Evolutionary conservation across 192 early-diverging fungal species (phyloP).

Genomic region (Coemansia sp.): DNA sequence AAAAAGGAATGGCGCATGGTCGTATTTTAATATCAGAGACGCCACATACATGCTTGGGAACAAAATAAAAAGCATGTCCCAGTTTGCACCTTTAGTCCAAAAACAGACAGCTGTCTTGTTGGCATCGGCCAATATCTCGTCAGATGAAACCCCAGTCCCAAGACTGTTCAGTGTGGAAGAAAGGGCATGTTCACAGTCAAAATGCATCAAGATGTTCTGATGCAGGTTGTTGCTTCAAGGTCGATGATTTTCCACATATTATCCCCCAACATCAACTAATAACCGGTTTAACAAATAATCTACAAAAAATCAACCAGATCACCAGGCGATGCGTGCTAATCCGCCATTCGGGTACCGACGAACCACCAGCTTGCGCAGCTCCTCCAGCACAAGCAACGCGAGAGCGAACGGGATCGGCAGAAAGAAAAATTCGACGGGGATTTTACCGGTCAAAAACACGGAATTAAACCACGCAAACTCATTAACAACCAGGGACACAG

Average conservation of each 20-base stretch:
- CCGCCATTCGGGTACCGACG: slow-evolving; percentile 29
- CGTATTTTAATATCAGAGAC: background rate
- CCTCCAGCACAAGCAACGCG: slow-evolving; percentile 58
- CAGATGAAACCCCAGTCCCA: background rate
- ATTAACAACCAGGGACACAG: slow-evolving; percentile 33
- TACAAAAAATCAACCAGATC: background rate
- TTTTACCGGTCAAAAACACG: slow-evolving; percentile 56
- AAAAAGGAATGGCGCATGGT: background rate
- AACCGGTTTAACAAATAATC: background rate
- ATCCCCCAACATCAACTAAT: background rate
- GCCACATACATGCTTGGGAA: background rate
- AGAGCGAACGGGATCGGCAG: slow-evolving; percentile 59
- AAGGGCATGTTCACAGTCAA: background rate
- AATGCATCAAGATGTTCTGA: background rate
- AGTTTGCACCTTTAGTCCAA: background rate
- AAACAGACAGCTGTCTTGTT: background rate
- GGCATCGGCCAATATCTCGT: background rate
- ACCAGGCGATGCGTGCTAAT: slow-evolving; percentile 38
- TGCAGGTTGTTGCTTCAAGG: background rate
- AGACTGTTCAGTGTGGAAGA: background rate
- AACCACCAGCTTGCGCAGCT: slow-evolving; percentile 59
- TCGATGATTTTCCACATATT: background rate
- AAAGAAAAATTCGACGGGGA: slow-evolving; percentile 63
- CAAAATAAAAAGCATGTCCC: background rate
- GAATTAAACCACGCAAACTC: slow-evolving; percentile 35